Evolutionary conservation across 2,329 filamentous ascomycete genomes (phyloP), one percentile per base, ranked within the genome.

Genomic region (Arthroderma uncinatum): DNA sequence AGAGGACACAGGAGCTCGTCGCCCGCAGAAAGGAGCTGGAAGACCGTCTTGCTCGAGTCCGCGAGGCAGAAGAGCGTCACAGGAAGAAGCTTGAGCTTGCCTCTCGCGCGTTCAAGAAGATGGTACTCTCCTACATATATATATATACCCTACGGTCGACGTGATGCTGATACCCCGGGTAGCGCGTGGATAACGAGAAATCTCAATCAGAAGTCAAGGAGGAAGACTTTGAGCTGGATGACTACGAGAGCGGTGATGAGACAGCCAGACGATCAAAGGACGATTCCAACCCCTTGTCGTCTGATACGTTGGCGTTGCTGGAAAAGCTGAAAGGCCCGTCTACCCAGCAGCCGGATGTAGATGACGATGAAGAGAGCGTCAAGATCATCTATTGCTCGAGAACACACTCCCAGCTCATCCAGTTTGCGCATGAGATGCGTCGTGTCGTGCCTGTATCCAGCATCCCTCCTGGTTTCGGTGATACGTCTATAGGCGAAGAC

Each of bases 321-420:
- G 80, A 86, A 57, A 84, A 82, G 62, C 79, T 85, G 33, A 81
- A 80, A 65, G 83, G 62, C 70, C 65, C n/a, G n/a, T n/a, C 66
- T 12, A 58, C 64, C 21, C 39, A 4, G 44, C 44, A n/a, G 44
- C 8, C 23, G 21, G 21, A 48, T 7, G 16, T 47, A 6, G 54
- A 77, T 4, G 71, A 76, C 37, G 70, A 78, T 6, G 76, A 81
- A 10, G 82, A 89, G 56, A 83, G 86, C 62, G 76, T 86, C 54
- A 95, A 92, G 77, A 87, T 96, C 54, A 95, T 88, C 70, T 95
- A 92, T 72, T 93, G 90, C 57, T 96, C 91, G 6, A 82, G 91
- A 67, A 96, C 91, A 0, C 91, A 96, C 70, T 96, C 91, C 2
- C 91, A 96, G 66, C 74, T 96, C 12, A 86, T 86, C 0, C 91